phyloP scores from a whole-genome alignment of 768 basidiomycete species.

The Leccinum fibrillosum region DNA sequence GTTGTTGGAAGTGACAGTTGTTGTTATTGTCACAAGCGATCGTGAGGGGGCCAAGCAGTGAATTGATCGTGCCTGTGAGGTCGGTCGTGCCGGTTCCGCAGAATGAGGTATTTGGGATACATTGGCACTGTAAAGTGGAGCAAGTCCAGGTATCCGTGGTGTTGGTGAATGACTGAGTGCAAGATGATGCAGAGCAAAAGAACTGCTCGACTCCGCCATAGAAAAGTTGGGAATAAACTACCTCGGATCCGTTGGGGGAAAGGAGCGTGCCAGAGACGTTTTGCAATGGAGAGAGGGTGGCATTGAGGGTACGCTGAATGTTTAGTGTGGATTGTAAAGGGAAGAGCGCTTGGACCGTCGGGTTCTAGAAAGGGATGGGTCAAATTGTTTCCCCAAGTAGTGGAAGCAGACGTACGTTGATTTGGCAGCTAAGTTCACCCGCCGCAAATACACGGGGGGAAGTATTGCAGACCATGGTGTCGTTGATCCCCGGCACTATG shows the following conservation, averaged over 20 bases:
- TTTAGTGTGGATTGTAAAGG: slow-evolving; percentile 71
- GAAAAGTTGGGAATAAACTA: slow-evolving; percentile 67
- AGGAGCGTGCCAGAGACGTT: slow-evolving; percentile 26
- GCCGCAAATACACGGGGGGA: slow-evolving; percentile 70
- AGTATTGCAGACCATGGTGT: slow-evolving; percentile 72
- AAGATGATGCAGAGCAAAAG: slow-evolving; percentile 71
- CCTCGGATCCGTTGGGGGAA: slow-evolving; percentile 51
- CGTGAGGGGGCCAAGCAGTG: slow-evolving; percentile 58
- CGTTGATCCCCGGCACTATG: slow-evolving; percentile 39
- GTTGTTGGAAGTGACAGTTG: slow-evolving; percentile 77
- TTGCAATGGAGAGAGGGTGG: slow-evolving; percentile 59
- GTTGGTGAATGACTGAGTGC: slow-evolving; percentile 53
- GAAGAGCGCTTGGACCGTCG: slow-evolving; percentile 75
- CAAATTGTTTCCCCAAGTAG: neutral
- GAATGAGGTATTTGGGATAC: slow-evolving; percentile 65
- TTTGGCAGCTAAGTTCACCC: slow-evolving; percentile 81
- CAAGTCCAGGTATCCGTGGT: slow-evolving; percentile 62
- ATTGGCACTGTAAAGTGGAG: slow-evolving; percentile 69
- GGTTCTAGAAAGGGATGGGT: slow-evolving; percentile 52
- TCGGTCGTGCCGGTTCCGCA: slow-evolving; percentile 56
- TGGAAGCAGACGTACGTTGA: slow-evolving; percentile 55
- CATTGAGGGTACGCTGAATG: slow-evolving; percentile 72
- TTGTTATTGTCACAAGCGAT: slow-evolving; percentile 64
- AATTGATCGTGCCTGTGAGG: slow-evolving; percentile 62
- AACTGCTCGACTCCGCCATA: slow-evolving; percentile 88